Evolutionary conservation across 2,329 filamentous ascomycete genomes (phyloP).

Genomic region (Cladosporium sp.): DNA sequence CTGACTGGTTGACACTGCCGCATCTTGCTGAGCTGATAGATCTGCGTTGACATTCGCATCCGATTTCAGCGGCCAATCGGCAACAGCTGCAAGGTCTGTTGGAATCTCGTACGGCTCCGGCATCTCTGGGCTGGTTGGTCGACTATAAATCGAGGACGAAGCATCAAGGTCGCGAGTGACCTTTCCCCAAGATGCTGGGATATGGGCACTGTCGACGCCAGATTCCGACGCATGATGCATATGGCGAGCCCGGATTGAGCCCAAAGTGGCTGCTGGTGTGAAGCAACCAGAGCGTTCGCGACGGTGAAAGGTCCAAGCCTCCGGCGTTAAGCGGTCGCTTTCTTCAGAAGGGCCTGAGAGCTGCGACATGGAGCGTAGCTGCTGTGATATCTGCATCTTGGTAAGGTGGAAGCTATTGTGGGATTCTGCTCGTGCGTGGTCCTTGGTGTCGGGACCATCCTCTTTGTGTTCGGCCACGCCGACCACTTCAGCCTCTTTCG

Average conservation of each 20-base stretch:
- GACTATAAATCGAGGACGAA: conserved; percentile 44
- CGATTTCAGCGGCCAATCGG: conserved; percentile 20
- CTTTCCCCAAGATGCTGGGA: conserved; percentile 42
- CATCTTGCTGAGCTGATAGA: not conserved
- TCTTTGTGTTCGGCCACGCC: not conserved
- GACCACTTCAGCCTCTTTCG: not conserved
- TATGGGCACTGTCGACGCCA: conserved; percentile 38
- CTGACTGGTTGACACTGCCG: not conserved
- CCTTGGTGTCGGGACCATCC: not conserved
- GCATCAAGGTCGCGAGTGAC: conserved; percentile 31
- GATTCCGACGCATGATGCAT: conserved; percentile 23
- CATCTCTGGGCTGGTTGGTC: conserved; percentile 35
- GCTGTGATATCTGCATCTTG: conserved; percentile 48
- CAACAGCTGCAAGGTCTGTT: conserved; percentile 15
- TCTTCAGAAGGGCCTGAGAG: conserved; percentile 33
- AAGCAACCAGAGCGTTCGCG: conserved; percentile 21
- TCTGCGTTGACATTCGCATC: not conserved
- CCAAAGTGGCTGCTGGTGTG: conserved; percentile 23
- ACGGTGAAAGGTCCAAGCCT: conserved; percentile 25
- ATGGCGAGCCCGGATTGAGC: conserved; percentile 21
- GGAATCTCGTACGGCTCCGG: conserved; percentile 3
- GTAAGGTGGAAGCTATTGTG: conserved; percentile 39
- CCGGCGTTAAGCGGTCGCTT: conserved; percentile 11
- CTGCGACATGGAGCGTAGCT: conserved; percentile 45
- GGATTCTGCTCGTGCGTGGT: conserved; percentile 1